Base-by-base conservation (phyloP, 2,329 filamentous ascomycete genomes). In the Ascochyta rabiei region DNA sequence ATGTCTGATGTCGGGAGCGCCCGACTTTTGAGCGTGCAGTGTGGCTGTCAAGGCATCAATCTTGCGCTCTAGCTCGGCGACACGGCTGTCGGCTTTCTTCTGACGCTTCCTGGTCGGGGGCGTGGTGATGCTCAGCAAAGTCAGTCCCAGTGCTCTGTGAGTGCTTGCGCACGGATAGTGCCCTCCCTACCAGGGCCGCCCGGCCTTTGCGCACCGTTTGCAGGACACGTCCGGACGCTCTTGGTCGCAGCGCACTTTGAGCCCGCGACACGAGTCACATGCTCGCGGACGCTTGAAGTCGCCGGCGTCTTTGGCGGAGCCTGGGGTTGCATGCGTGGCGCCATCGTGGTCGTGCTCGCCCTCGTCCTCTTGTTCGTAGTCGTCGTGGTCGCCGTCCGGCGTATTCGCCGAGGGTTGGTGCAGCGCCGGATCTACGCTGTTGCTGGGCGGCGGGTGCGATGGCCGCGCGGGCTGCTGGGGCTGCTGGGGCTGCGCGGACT, bases 61-160 rank as follows among this genome's bases (percentile, higher is more conserved):
- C 79, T 96, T 96, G 80, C 89, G 91, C 80, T 96, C 92, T 46
- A 97, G 81, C 79, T 96, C 92, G 8, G 91, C 89, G 12, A 97
- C 92, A 46, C 91, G 84, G 62, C 86, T 93, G 72, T 96, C 93
- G 48, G 90, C 92, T 81, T 96, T 96, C 80, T 93, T 96, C 79
- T 93, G 90, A 39, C 92, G 83, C 77, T 96, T 96, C 35, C 91
- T 77, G 13, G 81, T 86, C 0, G 85, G 90, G 59, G 86, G 85
- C 1, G 91, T 96, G 58, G 74, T 76, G 44, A 75, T 69, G 57
- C 69, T 66, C 35, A 26, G 13, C 12, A 35, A 10, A 31, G 51
- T 60, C 28, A 62, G 53, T 24, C 3, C 10, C 6, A 35, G 26
- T 6, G 13, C 38, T 16, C n/a, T 6, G 31, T 4, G 28, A n/a